Percentiles rank a stretch among this genome's conserved stretches.
Conservation (phyloP, 1,284 basidiomycete genomes). For the Cutaneotrichosporon spelunceum region DNA sequence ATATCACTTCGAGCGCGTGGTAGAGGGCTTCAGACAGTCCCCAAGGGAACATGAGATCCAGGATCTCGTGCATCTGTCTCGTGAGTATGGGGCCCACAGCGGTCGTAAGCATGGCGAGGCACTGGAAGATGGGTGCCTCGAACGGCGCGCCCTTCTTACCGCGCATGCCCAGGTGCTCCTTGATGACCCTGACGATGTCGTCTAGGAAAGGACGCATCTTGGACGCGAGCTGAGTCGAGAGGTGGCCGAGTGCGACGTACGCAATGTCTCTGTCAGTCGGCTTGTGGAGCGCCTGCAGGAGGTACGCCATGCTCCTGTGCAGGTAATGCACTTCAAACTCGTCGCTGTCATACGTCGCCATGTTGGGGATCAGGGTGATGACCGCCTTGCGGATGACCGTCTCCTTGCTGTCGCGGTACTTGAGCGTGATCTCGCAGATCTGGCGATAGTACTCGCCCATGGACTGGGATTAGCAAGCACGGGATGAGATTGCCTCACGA, state of each 20-base stretch:
- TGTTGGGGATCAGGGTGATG: conserved; percentile 85
- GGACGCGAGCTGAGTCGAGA: conserved; percentile 83
- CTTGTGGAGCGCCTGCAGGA: conserved; percentile 82
- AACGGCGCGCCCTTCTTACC: conserved; percentile 90
- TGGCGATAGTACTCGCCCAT: conserved; percentile 88
- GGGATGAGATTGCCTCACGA: conserved; percentile 59
- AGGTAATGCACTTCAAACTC: conserved; percentile 85
- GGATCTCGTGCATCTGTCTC: conserved; percentile 89
- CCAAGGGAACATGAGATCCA: conserved; percentile 95
- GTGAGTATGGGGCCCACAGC: conserved; percentile 96
- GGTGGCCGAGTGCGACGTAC: conserved; percentile 94
- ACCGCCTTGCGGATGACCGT: conserved; percentile 84
- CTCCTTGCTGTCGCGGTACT: conserved; percentile 83
- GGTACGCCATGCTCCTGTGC: conserved; percentile 86
- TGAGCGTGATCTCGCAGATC: conserved; percentile 85
- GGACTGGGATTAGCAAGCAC: conserved; percentile 58
- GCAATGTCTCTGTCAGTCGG: conserved; percentile 86
- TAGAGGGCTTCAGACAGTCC: conserved; percentile 87
- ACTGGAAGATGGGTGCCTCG: conserved; percentile 96
- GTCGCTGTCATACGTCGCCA: conserved; percentile 90
- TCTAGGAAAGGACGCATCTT: conserved; percentile 97
- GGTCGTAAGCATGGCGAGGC: conserved; percentile 90
- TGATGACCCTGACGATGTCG: conserved; percentile 84
- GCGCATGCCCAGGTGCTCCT: conserved; percentile 76
- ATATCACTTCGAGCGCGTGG: conserved; percentile 81